Evolutionary conservation across 2,329 filamentous ascomycete species (phyloP).

Genomic region (Metarhizium sp.): DNA sequence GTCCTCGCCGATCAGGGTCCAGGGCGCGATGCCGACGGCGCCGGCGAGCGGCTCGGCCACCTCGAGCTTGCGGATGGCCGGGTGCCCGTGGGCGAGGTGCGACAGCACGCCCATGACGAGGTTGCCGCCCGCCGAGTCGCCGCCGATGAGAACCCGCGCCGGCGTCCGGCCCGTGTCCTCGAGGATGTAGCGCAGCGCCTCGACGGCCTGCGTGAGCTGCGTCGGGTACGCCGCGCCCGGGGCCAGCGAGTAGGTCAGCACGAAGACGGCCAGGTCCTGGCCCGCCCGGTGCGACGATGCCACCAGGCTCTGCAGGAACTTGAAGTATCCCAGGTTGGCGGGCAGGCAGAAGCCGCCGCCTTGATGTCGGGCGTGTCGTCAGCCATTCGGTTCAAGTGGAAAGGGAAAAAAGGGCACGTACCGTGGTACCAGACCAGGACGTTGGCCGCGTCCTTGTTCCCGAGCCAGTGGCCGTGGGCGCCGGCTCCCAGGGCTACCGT

Average conservation of each 20-base stretch:
- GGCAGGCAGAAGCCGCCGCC: constrained; percentile 14
- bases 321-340: constrained; percentile 12
- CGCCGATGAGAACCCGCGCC: constrained; percentile 10
- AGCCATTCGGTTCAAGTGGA: neutral
- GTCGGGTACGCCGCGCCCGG: constrained; percentile 13
- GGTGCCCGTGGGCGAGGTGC: constrained; percentile 12
- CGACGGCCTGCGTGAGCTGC: constrained; percentile 13
- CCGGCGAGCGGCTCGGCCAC: constrained; percentile 10
- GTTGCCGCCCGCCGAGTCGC: constrained; percentile 15
- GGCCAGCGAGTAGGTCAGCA: constrained; percentile 11
- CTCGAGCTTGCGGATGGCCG: constrained; percentile 10
- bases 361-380: neutral
- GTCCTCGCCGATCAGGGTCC: constrained; percentile 11
- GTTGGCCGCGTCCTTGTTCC: constrained; percentile 10
- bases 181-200: constrained; percentile 11
- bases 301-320: constrained; percentile 9
- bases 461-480: constrained; percentile 13
- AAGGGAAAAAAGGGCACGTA: neutral
- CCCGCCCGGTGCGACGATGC: constrained; percentile 5
- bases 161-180: constrained; percentile 6
- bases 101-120: constrained; percentile 13
- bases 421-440: constrained; percentile 16
- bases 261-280: constrained; percentile 12
- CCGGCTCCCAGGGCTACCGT: constrained; percentile 12
- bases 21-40: constrained; percentile 10